Evolutionary conservation across 805 yeast species (phyloP).

Genomic region (Scheffersomyces coipomensis): DNA sequence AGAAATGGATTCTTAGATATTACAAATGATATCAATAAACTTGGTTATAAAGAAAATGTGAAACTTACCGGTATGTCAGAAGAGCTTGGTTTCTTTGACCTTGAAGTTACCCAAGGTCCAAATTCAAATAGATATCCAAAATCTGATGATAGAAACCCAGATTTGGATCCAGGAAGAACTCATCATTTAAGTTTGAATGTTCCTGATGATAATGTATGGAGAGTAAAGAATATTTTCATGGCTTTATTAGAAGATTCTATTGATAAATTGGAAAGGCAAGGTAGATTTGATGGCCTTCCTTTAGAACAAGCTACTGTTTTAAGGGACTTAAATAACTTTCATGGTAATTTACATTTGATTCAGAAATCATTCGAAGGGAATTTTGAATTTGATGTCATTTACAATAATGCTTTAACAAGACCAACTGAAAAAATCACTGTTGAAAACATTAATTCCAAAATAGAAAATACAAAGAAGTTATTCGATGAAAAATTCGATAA

Average conservation of each 20-base stretch:
- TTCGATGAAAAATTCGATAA: conserved; percentile 54
- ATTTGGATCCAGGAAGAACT: conserved; percentile 55
- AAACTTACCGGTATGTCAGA: conserved; percentile 46
- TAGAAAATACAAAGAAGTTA: conserved; percentile 27
- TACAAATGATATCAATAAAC: conserved; percentile 20
- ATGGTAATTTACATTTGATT: conserved; percentile 76
- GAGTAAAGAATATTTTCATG: conserved; percentile 71
- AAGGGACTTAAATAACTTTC: conserved; percentile 56
- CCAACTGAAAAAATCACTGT: conserved; percentile 33
- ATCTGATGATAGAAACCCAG: conserved; percentile 28
- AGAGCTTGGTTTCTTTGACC: conserved; percentile 64
- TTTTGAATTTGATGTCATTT: conserved; percentile 73
- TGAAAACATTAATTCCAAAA: conserved; percentile 32
- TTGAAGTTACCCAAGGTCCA: conserved; percentile 60
- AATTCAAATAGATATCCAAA: conserved; percentile 43
- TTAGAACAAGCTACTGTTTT: conserved; percentile 52
- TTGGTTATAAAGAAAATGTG: conserved; percentile 37
- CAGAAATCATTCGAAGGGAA: conserved; percentile 75
- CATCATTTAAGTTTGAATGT: conserved; percentile 69
- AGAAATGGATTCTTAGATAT: conserved; percentile 23
- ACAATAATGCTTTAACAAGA: conserved; percentile 45
- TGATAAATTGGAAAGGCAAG: conserved; percentile 32
- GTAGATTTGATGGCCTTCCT: conserved; percentile 29
- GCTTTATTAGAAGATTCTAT: conserved; percentile 70
- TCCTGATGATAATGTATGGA: conserved; percentile 75